A percentile compares a stretch with the other conserved stretches of the same genome.
Evolutionary conservation across 169 alveolate genomes (phyloP).

Genomic region (Eimeria sp.): DNA sequence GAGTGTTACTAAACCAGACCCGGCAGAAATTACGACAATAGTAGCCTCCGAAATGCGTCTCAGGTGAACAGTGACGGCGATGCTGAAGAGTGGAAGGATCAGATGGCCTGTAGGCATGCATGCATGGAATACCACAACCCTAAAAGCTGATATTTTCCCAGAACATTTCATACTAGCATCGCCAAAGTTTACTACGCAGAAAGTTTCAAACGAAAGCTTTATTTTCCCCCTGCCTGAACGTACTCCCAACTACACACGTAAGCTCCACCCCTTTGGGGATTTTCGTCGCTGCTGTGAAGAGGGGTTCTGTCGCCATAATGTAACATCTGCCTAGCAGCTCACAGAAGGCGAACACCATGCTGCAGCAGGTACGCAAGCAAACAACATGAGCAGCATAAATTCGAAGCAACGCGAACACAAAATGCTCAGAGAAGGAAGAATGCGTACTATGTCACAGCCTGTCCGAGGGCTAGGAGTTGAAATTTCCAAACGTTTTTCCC

Average conservation of each 20-base stretch:
- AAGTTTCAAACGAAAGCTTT: neutral
- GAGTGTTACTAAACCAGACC: constrained; percentile 27
- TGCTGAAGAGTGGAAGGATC: constrained; percentile 48
- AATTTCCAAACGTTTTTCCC: constrained; percentile 62
- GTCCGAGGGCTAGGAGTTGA: constrained; percentile 53
- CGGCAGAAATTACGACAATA: neutral
- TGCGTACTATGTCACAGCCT: constrained; percentile 70
- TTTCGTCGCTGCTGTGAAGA: constrained; percentile 15
- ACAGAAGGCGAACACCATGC: constrained; percentile 36
- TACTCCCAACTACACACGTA: constrained; percentile 49
- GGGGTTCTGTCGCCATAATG: constrained; percentile 16
- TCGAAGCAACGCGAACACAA: neutral
- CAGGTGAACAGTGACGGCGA: constrained; percentile 68
- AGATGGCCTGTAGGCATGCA: constrained; percentile 37
- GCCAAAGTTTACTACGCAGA: neutral
- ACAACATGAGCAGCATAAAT: neutral
- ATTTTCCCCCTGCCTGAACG: neutral
- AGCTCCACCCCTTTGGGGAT: constrained; percentile 37
- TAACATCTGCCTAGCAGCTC: constrained; percentile 39
- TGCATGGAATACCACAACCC: neutral
- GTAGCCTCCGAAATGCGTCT: constrained; percentile 67
- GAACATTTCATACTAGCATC: neutral
- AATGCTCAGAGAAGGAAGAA: neutral
- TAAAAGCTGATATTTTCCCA: neutral
- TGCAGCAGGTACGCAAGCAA: constrained; percentile 17